Conservation (phyloP, 495 filamentous ascomycete genomes). For the Neurospora sp. region DNA sequence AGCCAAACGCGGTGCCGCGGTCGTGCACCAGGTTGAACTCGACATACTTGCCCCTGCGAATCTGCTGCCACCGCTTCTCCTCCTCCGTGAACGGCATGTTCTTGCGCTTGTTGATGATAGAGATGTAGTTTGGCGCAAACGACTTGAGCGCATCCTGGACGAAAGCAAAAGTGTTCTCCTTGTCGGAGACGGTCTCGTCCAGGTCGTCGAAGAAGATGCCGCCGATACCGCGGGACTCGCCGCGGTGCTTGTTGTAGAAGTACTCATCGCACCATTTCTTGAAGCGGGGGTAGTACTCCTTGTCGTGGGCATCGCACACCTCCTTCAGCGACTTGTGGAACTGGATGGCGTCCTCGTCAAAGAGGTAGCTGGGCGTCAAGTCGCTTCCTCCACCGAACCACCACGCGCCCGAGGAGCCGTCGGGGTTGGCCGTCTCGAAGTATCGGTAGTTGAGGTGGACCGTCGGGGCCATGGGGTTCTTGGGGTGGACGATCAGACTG, state of each 20-base stretch:
- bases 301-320: conserved; percentile 88
- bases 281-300: conserved; percentile 85
- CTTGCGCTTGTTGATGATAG: conserved; percentile 78
- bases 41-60: conserved; percentile 86
- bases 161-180: conserved; percentile 89
- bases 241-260: conserved; percentile 85
- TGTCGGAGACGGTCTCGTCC: conserved; percentile 67
- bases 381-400: conserved; percentile 98
- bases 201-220: conserved; percentile 99
- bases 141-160: conserved; percentile 72
- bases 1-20: conserved; percentile 85
- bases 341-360: conserved; percentile 92
- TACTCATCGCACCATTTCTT: conserved; percentile 99
- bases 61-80: conserved; percentile 94
- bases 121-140: conserved; percentile 86
- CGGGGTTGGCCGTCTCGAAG: conserved; percentile 82
- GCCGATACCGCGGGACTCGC: conserved; percentile 80
- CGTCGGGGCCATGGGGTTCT: conserved; percentile 93
- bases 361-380: conserved; percentile 87
- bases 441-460: conserved; percentile 99
- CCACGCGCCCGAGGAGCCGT: conserved; percentile 71
- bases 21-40: conserved; percentile 99
- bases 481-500: conserved; percentile 83
- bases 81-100: conserved; percentile 77
- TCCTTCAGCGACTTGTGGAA: conserved; percentile 93